phyloP scores from a whole-genome alignment of 306 rosid species.

The Fagus crenata region DNA sequence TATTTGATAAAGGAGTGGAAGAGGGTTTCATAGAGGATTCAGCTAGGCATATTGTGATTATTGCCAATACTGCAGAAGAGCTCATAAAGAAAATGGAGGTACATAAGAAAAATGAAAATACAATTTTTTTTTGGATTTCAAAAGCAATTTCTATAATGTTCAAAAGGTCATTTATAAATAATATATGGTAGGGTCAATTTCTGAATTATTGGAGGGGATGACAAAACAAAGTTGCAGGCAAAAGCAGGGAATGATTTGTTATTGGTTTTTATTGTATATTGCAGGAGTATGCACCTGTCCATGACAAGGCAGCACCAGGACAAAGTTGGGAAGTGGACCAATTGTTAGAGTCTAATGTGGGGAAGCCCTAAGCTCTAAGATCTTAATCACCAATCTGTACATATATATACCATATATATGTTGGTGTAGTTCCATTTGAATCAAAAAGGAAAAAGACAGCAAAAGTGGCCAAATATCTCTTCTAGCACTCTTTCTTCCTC shows the following conservation, averaged over 20 bases:
- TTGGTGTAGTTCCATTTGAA: conserved; percentile 20
- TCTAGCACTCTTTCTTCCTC: conserved; percentile 10
- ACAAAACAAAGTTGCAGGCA: conserved; percentile 20
- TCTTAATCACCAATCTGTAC: conserved; percentile 35
- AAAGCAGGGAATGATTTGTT: conserved; percentile 17
- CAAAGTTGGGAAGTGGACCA: conserved; percentile 58
- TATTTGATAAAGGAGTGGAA: conserved; percentile 70
- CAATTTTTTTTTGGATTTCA: neutral
- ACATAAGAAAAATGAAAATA: neutral
- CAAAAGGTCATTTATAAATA: neutral
- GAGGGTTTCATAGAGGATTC: conserved; percentile 64
- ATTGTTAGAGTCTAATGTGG: conserved; percentile 41
- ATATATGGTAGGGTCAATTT: neutral
- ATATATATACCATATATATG: neutral
- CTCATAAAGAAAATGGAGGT: conserved; percentile 68
- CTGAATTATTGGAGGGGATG: conserved; percentile 35
- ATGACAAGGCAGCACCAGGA: conserved; percentile 58
- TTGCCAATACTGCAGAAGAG: conserved; percentile 54
- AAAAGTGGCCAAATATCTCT: conserved; percentile 10
- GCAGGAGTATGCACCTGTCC: conserved; percentile 56
- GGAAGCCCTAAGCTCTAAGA: conserved; percentile 40
- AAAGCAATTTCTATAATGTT: neutral
- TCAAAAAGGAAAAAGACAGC: conserved; percentile 1
- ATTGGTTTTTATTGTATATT: conserved; percentile 13
- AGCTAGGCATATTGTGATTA: conserved; percentile 59